Percentiles rank a stretch among this genome's conserved stretches.
Conservation (phyloP, 2,329 filamentous ascomycete species). For the Emericellopsis atlantica region DNA sequence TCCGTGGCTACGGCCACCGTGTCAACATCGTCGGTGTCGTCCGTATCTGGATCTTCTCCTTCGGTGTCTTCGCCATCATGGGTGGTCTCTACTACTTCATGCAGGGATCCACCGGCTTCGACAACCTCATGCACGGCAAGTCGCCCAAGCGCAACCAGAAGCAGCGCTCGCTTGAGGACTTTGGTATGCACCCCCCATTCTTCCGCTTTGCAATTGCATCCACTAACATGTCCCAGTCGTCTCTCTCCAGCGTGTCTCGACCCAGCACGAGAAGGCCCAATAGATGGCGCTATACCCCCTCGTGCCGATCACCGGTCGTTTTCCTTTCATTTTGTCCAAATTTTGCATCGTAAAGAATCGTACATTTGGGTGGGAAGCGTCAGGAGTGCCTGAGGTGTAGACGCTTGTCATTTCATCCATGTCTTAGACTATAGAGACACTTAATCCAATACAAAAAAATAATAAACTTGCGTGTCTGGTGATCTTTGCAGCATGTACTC, state of each 20-base stretch:
- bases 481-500: not conserved
- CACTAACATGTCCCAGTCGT: constrained; percentile 57
- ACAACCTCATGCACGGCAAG: constrained; percentile 90
- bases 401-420: constrained; percentile 22
- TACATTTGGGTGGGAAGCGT: constrained; percentile 19
- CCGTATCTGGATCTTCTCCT: constrained; percentile 84
- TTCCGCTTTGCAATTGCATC: not conserved
- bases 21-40: constrained; percentile 76
- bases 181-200: constrained; percentile 48
- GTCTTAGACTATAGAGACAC: constrained; percentile 27
- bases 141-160: constrained; percentile 69
- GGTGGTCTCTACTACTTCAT: constrained; percentile 64
- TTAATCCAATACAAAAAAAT: constrained; percentile 26
- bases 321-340: constrained; percentile 25
- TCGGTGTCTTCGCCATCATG: constrained; percentile 79
- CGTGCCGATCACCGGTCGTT: constrained; percentile 11
- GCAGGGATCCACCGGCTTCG: constrained; percentile 68
- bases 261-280: constrained; percentile 79
- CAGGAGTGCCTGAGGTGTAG: constrained; percentile 17
- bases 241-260: constrained; percentile 79
- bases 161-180: constrained; percentile 79
- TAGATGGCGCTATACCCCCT: constrained; percentile 36
- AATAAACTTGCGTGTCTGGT: not conserved
- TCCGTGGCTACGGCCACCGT: constrained; percentile 41
- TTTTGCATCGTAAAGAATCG: constrained; percentile 23